Evolutionary conservation across 2,329 filamentous ascomycete genomes (phyloP).

Genomic region (Chaetomiaceae sp.): DNA sequence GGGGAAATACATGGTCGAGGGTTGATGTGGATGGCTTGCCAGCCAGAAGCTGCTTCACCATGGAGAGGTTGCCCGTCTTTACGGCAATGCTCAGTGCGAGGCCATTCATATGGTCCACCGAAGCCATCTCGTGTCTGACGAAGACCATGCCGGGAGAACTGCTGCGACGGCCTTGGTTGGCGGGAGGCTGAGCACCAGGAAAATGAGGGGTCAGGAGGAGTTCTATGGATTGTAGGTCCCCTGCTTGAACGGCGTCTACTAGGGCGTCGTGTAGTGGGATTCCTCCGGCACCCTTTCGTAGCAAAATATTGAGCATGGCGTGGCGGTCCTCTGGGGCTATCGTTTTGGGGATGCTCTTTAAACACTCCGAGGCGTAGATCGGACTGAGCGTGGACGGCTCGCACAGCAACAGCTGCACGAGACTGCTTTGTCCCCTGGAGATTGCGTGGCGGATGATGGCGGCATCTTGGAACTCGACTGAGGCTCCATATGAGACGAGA

Average conservation of each 20-base stretch:
- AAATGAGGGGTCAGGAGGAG: slow-evolving; percentile 49
- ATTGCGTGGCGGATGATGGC: slow-evolving; percentile 48
- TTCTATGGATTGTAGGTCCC: slow-evolving; percentile 44
- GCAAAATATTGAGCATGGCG: slow-evolving; percentile 41
- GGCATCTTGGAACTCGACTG: slow-evolving; percentile 51
- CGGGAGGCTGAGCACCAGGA: slow-evolving; percentile 32
- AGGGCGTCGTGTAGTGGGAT: slow-evolving; percentile 45
- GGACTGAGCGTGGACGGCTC: slow-evolving; percentile 42
- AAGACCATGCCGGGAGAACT: slow-evolving; percentile 33
- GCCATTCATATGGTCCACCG: slow-evolving; percentile 49
- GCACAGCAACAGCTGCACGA: slow-evolving; percentile 45
- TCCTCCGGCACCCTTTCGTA: slow-evolving; percentile 50
- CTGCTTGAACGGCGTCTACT: slow-evolving; percentile 45
- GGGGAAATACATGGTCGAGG: slow-evolving; percentile 46
- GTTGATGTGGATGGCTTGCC: slow-evolving; percentile 45
- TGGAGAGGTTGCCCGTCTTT: slow-evolving; percentile 39
- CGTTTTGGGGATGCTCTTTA: slow-evolving; percentile 46
- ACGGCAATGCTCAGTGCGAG: slow-evolving; percentile 49
- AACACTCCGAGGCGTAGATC: slow-evolving; percentile 46
- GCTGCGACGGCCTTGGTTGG: slow-evolving; percentile 28
- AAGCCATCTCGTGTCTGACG: slow-evolving; percentile 47
- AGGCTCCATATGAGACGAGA: slow-evolving; percentile 51
- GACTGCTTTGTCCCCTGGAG: slow-evolving; percentile 40
- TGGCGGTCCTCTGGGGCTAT: slow-evolving; percentile 43
- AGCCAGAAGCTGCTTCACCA: slow-evolving; percentile 44